These are phyloP conservation scores for Hypoxylon fragiforme DNA, from an alignment of 495 filamentous ascomycete species.

Conservation along the genomic window DNA sequence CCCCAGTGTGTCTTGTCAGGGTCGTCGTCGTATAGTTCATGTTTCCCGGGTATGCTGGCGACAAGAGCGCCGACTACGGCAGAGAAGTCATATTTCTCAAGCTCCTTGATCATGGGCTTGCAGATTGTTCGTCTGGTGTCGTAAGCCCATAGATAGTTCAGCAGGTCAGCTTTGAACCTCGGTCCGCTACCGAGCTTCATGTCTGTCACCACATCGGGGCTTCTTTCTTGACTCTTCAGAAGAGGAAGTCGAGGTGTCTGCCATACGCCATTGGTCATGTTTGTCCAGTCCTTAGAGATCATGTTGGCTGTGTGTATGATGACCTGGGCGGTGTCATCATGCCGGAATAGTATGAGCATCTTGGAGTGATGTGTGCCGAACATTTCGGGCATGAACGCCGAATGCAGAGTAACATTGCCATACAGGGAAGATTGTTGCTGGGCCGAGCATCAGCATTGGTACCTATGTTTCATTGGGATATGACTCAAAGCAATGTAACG, in stretches of 20 bases:
- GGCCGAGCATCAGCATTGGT: constrained; percentile 11
- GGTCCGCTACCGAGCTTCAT: constrained; percentile 59
- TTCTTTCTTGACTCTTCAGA: background rate
- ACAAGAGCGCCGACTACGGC: constrained; percentile 72
- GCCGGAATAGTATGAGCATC: constrained; percentile 80
- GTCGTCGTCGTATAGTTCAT: constrained; percentile 51
- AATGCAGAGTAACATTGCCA: constrained; percentile 68
- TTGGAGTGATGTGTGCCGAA: constrained; percentile 85
- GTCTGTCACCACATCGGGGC: background rate
- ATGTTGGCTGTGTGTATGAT: constrained; percentile 91
- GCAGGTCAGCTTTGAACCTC: constrained; percentile 74
- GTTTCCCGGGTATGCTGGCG: constrained; percentile 72
- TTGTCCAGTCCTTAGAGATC: constrained; percentile 81
- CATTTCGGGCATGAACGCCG: constrained; percentile 80
- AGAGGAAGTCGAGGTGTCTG: constrained; percentile 71
- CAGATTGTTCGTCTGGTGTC: constrained; percentile 55
- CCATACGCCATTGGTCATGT: constrained; percentile 88
- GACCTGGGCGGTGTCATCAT: constrained; percentile 76
- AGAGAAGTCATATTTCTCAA: constrained; percentile 70
- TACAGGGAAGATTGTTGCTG: constrained; percentile 62
- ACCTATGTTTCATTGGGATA: background rate
- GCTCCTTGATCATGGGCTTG: constrained; percentile 54
- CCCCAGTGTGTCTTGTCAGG: constrained; percentile 64
- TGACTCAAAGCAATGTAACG: background rate
- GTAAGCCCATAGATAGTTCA: constrained; percentile 74